phyloP scores from a whole-genome alignment of 2,329 filamentous ascomycete species.

The Botryosphaeria dothidea region DNA sequence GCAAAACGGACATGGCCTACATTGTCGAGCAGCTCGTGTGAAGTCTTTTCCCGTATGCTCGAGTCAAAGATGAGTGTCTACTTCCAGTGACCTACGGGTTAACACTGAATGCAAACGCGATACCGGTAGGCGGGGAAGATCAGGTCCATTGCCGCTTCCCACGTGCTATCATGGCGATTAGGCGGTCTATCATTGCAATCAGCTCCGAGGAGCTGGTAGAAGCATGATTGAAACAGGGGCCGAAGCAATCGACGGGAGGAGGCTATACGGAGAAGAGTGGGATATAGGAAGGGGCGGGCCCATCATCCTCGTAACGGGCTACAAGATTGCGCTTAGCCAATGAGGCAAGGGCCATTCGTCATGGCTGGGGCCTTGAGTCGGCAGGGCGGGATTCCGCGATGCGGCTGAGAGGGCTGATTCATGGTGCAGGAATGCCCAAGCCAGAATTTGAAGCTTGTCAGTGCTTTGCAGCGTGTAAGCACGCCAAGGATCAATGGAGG shows the following conservation, averaged over 20 bases:
- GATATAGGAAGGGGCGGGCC: background rate
- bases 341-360: too few species aligned
- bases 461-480: background rate
- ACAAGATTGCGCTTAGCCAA: background rate
- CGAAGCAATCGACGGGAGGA: background rate
- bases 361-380: too few species aligned
- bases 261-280: too few species aligned
- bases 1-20: background rate
- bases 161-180: too few species aligned
- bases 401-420: background rate
- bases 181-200: background rate
- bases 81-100: too few species aligned
- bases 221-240: background rate
- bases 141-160: too few species aligned
- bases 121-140: too few species aligned
- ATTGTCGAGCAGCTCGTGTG: background rate
- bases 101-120: too few species aligned
- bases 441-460: background rate
- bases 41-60: background rate
- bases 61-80: too few species aligned
- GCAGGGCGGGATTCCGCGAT: background rate
- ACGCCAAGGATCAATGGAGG: background rate
- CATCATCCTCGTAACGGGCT: background rate
- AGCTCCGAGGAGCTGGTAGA: background rate
- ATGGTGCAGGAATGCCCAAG: background rate